Evolutionary conservation across 139 green algal genomes (phyloP).

Genomic region (Chlamydomonas schloesseri): DNA sequence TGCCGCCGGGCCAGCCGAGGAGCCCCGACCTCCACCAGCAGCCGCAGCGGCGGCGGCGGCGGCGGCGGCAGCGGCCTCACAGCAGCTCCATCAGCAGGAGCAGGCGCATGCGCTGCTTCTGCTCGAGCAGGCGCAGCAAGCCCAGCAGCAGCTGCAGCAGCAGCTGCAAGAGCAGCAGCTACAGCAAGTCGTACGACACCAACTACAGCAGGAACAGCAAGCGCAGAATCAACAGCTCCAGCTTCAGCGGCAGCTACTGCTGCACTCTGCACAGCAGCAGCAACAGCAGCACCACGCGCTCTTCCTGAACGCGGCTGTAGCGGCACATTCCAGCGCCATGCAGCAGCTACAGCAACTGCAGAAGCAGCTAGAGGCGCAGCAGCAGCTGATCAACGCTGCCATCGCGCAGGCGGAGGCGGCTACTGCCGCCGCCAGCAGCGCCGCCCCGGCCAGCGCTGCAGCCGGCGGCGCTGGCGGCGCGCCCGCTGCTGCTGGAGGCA

Average conservation of each 20-base stretch:
- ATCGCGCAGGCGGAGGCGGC: slow-evolving; percentile 31
- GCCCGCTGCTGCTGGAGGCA: no score
- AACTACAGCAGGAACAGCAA: not conserved
- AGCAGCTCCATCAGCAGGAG: not conserved
- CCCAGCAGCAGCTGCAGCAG: not conserved
- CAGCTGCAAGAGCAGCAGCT: not conserved
- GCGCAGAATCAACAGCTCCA: not conserved
- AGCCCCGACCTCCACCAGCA: no score
- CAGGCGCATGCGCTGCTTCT: not conserved
- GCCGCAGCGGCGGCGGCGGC: not conserved
- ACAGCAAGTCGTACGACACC: not conserved
- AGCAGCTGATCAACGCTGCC: slow-evolving; percentile 15
- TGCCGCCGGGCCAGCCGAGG: no score
- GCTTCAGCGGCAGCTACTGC: not conserved
- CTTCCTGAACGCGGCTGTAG: not conserved
- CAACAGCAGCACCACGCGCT: not conserved
- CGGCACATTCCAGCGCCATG: not conserved
- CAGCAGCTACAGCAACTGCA: slow-evolving; percentile 36
- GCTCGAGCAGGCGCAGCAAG: no score
- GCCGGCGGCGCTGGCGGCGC: not conserved
- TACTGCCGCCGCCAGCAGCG: not conserved
- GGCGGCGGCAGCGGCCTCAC: not conserved
- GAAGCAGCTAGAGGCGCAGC: slow-evolving; percentile 21
- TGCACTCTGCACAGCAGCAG: not conserved
- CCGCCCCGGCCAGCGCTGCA: not conserved